Base-by-base conservation (phyloP, 805 yeast species). In the Suhomyces xylopsoci region DNA sequence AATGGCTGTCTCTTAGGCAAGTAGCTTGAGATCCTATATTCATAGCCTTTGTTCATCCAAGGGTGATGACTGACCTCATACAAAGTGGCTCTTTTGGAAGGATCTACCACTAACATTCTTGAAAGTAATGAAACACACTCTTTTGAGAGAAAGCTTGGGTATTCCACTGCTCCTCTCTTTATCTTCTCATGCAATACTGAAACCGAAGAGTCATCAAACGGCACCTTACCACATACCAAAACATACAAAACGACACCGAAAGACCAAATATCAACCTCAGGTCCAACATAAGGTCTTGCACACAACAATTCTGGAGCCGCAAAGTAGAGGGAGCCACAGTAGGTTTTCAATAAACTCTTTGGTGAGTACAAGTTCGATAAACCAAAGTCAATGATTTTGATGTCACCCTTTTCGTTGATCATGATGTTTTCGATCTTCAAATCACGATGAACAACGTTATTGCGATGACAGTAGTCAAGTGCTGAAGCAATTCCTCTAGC, bases 191-290 rank as follows among this genome's bases (percentile, higher is more conserved):
- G 99, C 61, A 94, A 77, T 1, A 88, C 92, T 45, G 92, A 85
- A 57, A 96, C 96, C 59, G 89, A 85, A 62, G 90, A 96, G 66
- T 94, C 98, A 68, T 94, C 99, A 68, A 94, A 94, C 7, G 99
- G 99, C 12, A 94, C 98, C 67, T 90, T 92, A 51, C 99, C 99
- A 68, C 97, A 92, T 2, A 94, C 97, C 55, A 94, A 77, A 7
- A 94, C 99, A 65, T 90, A 94, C 48, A 94, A 73, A 0, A 94
- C 98, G 30, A 94, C 96, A 58, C 99, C 99, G 76, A 92, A 93
- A 2, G 97, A 90, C 99, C 99, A 94, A 17, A 94, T 86, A 68
- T 94, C 99, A 47, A 94, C 97, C 68, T 94, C 99, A 0, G 99
- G 99, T 0, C 99, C 99, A 36, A 81, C 77, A 63, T 94, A 94